phyloP scores from a whole-genome alignment of 805 yeast genomes.

The Cyberlindnera meyerae region DNA sequence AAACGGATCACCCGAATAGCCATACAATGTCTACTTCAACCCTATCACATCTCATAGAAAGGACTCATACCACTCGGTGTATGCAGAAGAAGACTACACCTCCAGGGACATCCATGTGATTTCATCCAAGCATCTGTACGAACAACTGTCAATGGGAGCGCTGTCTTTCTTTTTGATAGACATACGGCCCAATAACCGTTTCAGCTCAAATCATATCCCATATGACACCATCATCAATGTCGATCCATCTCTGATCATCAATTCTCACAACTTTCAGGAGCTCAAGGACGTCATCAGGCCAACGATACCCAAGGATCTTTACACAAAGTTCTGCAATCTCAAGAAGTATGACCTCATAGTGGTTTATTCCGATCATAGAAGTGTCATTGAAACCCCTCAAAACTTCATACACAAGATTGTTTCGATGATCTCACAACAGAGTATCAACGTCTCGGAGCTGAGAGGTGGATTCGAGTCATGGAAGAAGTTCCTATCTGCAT shows the following conservation, averaged over 20 bases:
- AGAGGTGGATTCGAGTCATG: conserved; percentile 45
- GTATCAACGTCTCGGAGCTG: conserved; percentile 25
- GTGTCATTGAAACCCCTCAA: conserved; percentile 26
- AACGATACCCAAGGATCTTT: conserved; percentile 1
- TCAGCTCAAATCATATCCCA: conserved; percentile 32
- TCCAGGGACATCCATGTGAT: conserved; percentile 42
- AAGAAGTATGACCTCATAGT: conserved; percentile 32
- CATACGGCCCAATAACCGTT: conserved; percentile 32
- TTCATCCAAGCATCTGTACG: conserved; percentile 35
- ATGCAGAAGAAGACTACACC: conserved; percentile 29
- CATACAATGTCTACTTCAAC: conserved; percentile 4
- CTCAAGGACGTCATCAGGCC: conserved; percentile 17
- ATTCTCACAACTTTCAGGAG: conserved; percentile 28
- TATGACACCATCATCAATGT: conserved; percentile 35
- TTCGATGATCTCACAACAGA: conserved; percentile 13
- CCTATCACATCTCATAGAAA: conserved; percentile 26
- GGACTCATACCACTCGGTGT: conserved; percentile 37
- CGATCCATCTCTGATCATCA: conserved; percentile 36
- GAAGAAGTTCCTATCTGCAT: conserved; percentile 31
- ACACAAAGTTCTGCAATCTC: conserved; percentile 27
- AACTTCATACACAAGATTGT: conserved; percentile 32
- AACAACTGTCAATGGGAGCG: conserved; percentile 37
- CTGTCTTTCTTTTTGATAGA: conserved; percentile 39
- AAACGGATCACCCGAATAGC: conserved; percentile 1
- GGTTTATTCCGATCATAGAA: conserved; percentile 34